phyloP scores from a whole-genome alignment of 2,329 filamentous ascomycete species.

The Verruconis gallopava region DNA sequence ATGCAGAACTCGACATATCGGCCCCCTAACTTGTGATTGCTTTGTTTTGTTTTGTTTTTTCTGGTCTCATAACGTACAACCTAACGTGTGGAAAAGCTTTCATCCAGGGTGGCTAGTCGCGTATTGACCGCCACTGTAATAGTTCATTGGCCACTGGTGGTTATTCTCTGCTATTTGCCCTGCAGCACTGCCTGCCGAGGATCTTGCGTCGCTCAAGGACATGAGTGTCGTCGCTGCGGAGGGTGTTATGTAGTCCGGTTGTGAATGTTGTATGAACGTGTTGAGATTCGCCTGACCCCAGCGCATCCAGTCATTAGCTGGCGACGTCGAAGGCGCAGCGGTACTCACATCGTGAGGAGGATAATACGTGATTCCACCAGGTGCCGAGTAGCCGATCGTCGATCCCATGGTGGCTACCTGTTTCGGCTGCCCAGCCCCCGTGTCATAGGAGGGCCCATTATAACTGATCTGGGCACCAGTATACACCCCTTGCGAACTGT shows the following conservation, averaged over 20 bases:
- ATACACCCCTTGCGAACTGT: background rate
- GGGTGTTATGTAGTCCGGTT: constrained; percentile 4
- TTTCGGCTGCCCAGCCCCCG: background rate
- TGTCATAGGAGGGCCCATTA: background rate
- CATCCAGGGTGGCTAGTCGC: background rate
- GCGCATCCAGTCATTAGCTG: constrained; percentile 6
- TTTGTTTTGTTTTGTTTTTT: too few relatives aligned
- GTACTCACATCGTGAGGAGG: background rate
- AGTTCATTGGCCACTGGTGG: background rate
- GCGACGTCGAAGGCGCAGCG: background rate
- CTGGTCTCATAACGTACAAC: too few relatives aligned
- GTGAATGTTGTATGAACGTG: background rate
- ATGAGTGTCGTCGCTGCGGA: background rate
- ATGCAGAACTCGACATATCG: too few relatives aligned
- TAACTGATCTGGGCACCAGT: background rate
- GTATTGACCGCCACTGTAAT: background rate
- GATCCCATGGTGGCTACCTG: background rate
- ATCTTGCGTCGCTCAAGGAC: background rate
- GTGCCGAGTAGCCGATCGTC: constrained; percentile 1
- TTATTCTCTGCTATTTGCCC: background rate
- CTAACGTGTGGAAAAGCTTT: background rate
- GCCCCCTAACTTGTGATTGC: too few relatives aligned
- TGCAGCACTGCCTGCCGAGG: background rate
- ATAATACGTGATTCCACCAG: background rate
- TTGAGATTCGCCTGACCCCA: constrained; percentile 7